These are phyloP conservation scores for Entomortierella parvispora DNA, from an alignment of 192 early-diverging fungal genomes.

Conservation along the genomic window DNA sequence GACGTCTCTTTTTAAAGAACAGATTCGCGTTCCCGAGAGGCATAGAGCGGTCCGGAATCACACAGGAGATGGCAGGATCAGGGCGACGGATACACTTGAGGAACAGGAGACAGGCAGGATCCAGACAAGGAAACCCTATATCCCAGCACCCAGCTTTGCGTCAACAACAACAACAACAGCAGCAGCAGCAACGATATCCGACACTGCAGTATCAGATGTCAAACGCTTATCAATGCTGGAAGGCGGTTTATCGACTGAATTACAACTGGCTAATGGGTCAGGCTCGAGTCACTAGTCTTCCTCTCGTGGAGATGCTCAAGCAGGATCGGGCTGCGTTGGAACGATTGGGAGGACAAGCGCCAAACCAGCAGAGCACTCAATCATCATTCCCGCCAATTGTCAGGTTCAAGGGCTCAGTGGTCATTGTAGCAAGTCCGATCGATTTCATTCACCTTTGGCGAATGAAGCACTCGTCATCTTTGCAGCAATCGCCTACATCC, in stretches of 20 bases:
- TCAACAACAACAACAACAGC: not conserved
- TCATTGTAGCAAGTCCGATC: constrained; percentile 19
- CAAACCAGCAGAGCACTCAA: too few relatives aligned
- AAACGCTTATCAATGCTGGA: constrained; percentile 25
- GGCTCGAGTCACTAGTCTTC: constrained; percentile 19
- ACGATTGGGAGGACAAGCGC: not conserved
- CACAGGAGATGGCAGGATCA: not conserved
- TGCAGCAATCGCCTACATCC: too few relatives aligned
- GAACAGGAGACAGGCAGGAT: not conserved
- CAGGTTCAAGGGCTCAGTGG: constrained; percentile 21
- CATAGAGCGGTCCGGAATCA: not conserved
- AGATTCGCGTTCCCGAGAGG: constrained; percentile 37
- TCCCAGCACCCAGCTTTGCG: too few relatives aligned
- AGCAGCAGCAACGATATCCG: not conserved
- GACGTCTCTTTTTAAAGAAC: constrained; percentile 32
- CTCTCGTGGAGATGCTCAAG: constrained; percentile 6
- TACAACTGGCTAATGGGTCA: constrained; percentile 48
- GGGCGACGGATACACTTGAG: not conserved
- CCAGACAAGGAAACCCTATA: too few relatives aligned
- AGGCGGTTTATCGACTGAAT: constrained; percentile 40
- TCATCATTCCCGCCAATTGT: constrained; percentile 12
- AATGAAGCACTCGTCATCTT: not conserved
- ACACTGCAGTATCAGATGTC: constrained; percentile 2
- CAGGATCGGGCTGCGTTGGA: constrained; percentile 8
- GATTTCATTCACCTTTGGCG: constrained; percentile 41